These are phyloP conservation scores for Annulohypoxylon nitens DNA, from an alignment of 495 filamentous ascomycete genomes.

Conservation along the genomic window DNA sequence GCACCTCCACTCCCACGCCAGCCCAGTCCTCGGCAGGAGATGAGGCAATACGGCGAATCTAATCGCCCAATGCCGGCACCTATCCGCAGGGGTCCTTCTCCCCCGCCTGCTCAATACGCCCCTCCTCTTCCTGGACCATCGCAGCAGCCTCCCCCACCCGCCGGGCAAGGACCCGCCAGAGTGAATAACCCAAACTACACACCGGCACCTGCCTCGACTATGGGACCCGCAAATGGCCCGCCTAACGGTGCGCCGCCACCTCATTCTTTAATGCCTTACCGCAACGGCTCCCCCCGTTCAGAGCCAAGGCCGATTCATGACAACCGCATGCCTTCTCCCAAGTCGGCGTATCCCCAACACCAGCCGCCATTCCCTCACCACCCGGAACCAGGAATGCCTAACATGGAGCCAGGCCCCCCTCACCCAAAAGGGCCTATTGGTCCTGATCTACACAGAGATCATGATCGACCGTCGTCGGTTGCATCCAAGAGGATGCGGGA, in stretches of 20 bases:
- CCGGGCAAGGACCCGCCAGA: conserved; percentile 63
- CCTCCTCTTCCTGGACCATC: conserved; percentile 64
- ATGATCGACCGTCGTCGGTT: conserved; percentile 83
- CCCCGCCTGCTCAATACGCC: conserved; percentile 72
- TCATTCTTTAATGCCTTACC: conserved; percentile 82
- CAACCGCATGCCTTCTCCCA: conserved; percentile 85
- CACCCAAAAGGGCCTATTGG: conserved; percentile 54
- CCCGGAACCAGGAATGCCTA: conserved; percentile 68
- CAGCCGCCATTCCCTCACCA: conserved; percentile 80
- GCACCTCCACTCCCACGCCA: conserved; percentile 73
- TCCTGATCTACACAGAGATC: conserved; percentile 73
- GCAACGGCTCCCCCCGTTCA: conserved; percentile 80
- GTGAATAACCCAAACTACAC: conserved; percentile 80
- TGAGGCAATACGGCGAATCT: conserved; percentile 80
- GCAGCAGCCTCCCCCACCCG: conserved; percentile 55
- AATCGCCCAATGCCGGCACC: conserved; percentile 69
- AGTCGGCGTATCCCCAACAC: conserved; percentile 82
- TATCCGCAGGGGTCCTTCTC: conserved; percentile 59
- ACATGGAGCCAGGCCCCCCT: conserved; percentile 81
- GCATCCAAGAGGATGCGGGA: conserved; percentile 88
- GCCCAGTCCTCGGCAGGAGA: conserved; percentile 76
- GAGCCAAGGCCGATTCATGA: conserved; percentile 87
- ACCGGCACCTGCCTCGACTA: conserved; percentile 69
- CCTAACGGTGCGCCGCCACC: conserved; percentile 74
- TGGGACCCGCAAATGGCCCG: conserved; percentile 54